Base-by-base conservation (phyloP, 179 eudicot species). In the Carnegiea gigantea region DNA sequence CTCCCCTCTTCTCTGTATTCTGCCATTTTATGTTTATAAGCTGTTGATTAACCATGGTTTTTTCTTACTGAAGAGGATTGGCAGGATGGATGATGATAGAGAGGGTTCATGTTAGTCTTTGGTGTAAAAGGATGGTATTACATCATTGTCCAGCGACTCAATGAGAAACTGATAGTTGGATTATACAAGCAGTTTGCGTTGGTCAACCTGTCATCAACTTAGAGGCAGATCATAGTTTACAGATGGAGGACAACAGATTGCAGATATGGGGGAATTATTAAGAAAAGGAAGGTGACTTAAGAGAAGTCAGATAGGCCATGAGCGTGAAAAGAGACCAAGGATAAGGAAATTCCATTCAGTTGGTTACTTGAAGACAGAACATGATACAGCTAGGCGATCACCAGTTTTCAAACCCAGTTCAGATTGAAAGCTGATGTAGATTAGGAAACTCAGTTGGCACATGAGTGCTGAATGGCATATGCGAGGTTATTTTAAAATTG, bases 191-290 rank as follows among this genome's bases (percentile, higher is more conserved):
- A 51, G 33, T 46, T 44, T 73, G 36, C 36, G 23, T 51, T 73
- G 33, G 46, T 40, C 33, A 4, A 24, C 57, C 57, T 51, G 59
- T 73, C 28, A 21, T 46, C 14, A 24, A 73, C 59, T 10, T 23
- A 62, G 62, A n/a, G 46, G 77, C 77, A 73, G 77, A 73, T 73
- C 59, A 36, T 73, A 73, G 17, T 24, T 20, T 73, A 26, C 68
- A n/a, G 21, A 73, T 73, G 36, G 33, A 46, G 51, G 46, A 73
- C 57, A 73, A 43, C 28, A 72, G 49, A 57, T 38, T 20, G 53
- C 14, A 20, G 76, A 62, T 7, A 24, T 62, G 33, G 68, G 4
- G 15, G 68, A n/a, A 23, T 7, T 8, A 62, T 9, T 62, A 62
- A 62, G n/a, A 18, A 18, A 57, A 15, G 15, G 17, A 57, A 17